A percentile compares a stretch with the other conserved stretches of the same genome.
These are phyloP conservation scores for Neospora caninum DNA, from an alignment of 169 alveolate species.

Conservation along the genomic window DNA sequence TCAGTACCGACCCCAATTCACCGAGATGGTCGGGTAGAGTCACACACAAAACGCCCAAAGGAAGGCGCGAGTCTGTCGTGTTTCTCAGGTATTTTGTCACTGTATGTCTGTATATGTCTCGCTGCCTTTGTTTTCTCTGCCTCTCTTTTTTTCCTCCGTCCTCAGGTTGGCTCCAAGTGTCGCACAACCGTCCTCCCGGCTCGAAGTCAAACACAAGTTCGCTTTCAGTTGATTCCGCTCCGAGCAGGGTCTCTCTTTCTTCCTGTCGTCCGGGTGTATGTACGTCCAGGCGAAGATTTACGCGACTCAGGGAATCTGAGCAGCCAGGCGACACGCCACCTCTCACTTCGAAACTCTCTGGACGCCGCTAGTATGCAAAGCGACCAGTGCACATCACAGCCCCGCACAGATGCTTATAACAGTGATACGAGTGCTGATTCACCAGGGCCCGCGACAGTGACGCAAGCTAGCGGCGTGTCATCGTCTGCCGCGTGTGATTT, in stretches of 20 bases:
- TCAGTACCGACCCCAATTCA: too few relatives aligned
- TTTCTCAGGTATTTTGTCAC: too few relatives aligned
- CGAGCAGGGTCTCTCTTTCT: conserved; percentile 52
- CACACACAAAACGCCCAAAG: too few relatives aligned
- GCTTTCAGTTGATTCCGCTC: conserved; percentile 50
- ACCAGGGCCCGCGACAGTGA: background rate
- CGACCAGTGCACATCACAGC: too few relatives aligned
- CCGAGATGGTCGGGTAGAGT: too few relatives aligned
- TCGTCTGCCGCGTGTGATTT: background rate
- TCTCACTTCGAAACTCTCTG: background rate
- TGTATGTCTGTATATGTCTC: too few relatives aligned
- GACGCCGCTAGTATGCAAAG: too few relatives aligned
- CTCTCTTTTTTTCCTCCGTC: background rate
- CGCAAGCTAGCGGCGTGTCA: background rate
- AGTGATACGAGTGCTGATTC: background rate
- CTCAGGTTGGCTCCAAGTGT: conserved; percentile 67
- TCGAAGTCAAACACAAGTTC: background rate
- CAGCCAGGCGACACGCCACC: background rate
- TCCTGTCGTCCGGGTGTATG: conserved; percentile 42
- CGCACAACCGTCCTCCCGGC: conserved; percentile 3
- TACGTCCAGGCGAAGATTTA: background rate
- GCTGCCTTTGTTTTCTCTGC: background rate
- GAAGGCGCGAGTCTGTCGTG: too few relatives aligned
- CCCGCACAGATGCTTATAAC: too few relatives aligned
- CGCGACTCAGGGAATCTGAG: background rate